Evolutionary conservation across 257 asterid genomes (phyloP).

Genomic region (Solanum appendiculatum): DNA sequence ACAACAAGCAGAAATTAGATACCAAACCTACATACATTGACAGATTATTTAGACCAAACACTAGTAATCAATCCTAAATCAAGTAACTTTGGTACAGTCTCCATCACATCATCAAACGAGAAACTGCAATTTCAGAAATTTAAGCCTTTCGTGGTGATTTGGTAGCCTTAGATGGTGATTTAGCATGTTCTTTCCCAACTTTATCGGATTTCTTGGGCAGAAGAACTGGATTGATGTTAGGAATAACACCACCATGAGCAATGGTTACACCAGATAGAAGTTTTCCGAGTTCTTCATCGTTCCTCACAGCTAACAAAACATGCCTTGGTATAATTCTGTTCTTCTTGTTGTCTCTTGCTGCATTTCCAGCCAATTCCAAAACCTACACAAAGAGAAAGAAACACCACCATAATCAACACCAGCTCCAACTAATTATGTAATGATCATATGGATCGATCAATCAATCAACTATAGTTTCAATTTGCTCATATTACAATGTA

Average conservation of each 20-base stretch:
- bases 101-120: too few species aligned
- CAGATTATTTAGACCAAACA: background rate
- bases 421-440: background rate
- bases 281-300: slow-evolving; percentile 65
- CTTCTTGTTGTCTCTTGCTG: slow-evolving; percentile 76
- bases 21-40: background rate
- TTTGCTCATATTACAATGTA: too few species aligned
- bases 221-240: slow-evolving; percentile 61
- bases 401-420: background rate
- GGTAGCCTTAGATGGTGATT: slow-evolving; percentile 40
- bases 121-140: background rate
- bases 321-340: slow-evolving; percentile 71
- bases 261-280: slow-evolving; percentile 65
- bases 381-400: slow-evolving; percentile 16
- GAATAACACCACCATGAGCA: slow-evolving; percentile 70
- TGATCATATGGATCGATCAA: too few species aligned
- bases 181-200: slow-evolving; percentile 27
- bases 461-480: background rate
- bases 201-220: slow-evolving; percentile 50
- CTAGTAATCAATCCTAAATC: background rate
- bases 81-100: background rate
- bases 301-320: slow-evolving; percentile 58
- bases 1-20: background rate
- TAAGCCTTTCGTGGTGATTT: slow-evolving; percentile 52
- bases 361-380: slow-evolving; percentile 74